These are phyloP conservation scores for Marvania coccoides DNA, from an alignment of 139 green algal genomes.

Conservation along the genomic window DNA sequence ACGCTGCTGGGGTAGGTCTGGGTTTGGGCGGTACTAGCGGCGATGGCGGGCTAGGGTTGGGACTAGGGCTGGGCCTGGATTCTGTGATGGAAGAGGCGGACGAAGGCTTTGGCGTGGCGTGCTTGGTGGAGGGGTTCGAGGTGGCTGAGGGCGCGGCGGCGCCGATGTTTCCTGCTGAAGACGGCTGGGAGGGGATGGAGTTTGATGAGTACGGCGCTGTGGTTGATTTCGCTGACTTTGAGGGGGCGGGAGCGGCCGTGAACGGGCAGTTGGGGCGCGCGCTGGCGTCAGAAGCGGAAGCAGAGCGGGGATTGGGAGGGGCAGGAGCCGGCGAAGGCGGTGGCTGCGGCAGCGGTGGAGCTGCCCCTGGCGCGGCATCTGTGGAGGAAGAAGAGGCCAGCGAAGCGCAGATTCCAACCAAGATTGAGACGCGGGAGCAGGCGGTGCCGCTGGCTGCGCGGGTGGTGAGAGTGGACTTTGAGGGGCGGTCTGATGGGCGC, in stretches of 20 bases:
- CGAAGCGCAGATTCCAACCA: slow-evolving; percentile 43
- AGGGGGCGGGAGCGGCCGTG: slow-evolving; percentile 7
- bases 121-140: slow-evolving; percentile 74
- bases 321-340: neutral
- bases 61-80: neutral
- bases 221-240: slow-evolving; percentile 45
- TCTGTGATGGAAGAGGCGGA: neutral
- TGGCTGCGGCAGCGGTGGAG: slow-evolving; percentile 12
- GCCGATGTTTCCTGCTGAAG: slow-evolving; percentile 79
- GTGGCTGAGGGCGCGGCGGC: slow-evolving; percentile 40
- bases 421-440: slow-evolving; percentile 39
- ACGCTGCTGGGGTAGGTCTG: neutral
- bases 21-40: neutral
- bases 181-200: slow-evolving; percentile 35
- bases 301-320: too few species aligned
- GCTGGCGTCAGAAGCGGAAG: neutral
- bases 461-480: slow-evolving; percentile 52
- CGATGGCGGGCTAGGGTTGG: neutral
- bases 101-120: neutral
- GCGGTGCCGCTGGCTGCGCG: slow-evolving; percentile 36
- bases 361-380: neutral
- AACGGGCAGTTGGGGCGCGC: neutral
- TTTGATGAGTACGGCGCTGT: slow-evolving; percentile 69
- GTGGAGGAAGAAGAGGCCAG: neutral
- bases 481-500: slow-evolving; percentile 47